These are phyloP conservation scores for Sporothrix euskadiensis DNA, from an alignment of 2,329 filamentous ascomycete genomes.

Conservation along the genomic window DNA sequence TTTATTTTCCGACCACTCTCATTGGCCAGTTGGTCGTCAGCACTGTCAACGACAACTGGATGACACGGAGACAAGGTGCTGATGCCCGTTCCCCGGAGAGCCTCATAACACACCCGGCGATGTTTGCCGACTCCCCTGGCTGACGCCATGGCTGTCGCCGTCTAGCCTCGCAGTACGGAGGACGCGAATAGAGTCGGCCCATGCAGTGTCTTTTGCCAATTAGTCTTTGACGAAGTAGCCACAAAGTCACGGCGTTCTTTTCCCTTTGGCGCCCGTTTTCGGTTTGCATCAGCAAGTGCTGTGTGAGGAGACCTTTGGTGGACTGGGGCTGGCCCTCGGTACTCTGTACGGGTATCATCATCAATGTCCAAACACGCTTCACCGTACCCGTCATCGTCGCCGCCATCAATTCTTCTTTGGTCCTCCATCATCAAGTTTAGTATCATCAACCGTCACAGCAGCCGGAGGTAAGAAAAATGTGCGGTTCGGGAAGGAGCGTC, in stretches of 20 bases:
- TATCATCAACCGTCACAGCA: neutral
- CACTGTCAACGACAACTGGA: neutral
- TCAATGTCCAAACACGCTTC: neutral
- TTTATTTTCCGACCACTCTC: neutral
- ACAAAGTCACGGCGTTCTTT: neutral
- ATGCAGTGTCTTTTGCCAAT: neutral
- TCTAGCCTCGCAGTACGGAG: neutral
- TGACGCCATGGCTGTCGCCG: neutral
- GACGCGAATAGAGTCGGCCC: neutral
- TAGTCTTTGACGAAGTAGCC: neutral
- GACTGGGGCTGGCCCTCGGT: neutral
- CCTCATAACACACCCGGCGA: neutral
- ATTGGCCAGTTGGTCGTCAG: neutral
- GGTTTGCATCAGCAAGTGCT: conserved; percentile 7
- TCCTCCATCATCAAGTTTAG: neutral
- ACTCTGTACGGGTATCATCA: neutral
- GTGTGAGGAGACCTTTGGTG: neutral
- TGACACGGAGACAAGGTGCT: neutral
- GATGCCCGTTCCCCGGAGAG: neutral
- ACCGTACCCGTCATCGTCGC: neutral
- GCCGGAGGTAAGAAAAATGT: neutral
- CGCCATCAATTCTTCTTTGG: neutral
- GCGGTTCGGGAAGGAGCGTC: neutral
- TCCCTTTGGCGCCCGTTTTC: neutral
- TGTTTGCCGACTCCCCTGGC: neutral